These are phyloP conservation scores for Candida maltosa DNA, from an alignment of 805 yeast genomes.

Conservation along the genomic window DNA sequence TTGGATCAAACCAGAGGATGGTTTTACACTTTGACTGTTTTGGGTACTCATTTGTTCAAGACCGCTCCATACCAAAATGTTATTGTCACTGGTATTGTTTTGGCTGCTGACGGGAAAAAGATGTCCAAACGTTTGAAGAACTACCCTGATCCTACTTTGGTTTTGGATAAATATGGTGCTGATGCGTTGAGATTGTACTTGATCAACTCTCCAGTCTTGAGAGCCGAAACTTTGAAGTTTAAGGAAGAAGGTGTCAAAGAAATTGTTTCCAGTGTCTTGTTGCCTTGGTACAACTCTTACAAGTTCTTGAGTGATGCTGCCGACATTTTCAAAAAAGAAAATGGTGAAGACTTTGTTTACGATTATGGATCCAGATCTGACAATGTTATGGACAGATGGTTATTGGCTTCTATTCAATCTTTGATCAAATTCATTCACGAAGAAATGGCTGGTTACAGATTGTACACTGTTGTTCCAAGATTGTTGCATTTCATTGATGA, in stretches of 20 bases:
- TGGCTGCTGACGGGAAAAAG: conserved; percentile 98
- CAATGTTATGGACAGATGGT: conserved; percentile 97
- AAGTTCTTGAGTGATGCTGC: conserved; percentile 96
- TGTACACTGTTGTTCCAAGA: conserved; percentile 95
- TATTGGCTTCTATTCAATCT: conserved; percentile 93
- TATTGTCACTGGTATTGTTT: conserved; percentile 92
- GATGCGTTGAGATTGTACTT: conserved; percentile 94
- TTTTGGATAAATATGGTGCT: conserved; percentile 89
- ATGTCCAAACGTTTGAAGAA: conserved; percentile 98
- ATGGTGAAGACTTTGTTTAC: conserved; percentile 67
- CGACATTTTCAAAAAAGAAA: conserved; percentile 74
- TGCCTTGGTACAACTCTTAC: conserved; percentile 99
- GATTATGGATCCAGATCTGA: conserved; percentile 62
- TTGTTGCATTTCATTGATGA: conserved; percentile 85
- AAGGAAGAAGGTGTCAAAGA: conserved; percentile 99
- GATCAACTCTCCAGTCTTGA: conserved; percentile 95
- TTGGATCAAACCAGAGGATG: conserved; percentile 99
- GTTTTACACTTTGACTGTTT: conserved; percentile 94
- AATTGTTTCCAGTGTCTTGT: conserved; percentile 89
- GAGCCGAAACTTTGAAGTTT: conserved; percentile 94
- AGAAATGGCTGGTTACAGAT: conserved; percentile 87
- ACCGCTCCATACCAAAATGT: conserved; percentile 93
- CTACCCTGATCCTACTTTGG: conserved; percentile 89
- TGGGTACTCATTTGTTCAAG: conserved; percentile 92
- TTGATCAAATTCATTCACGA: conserved; percentile 78